Conservation (phyloP, 169 alveolate species). For the Eimeria necatrix region DNA sequence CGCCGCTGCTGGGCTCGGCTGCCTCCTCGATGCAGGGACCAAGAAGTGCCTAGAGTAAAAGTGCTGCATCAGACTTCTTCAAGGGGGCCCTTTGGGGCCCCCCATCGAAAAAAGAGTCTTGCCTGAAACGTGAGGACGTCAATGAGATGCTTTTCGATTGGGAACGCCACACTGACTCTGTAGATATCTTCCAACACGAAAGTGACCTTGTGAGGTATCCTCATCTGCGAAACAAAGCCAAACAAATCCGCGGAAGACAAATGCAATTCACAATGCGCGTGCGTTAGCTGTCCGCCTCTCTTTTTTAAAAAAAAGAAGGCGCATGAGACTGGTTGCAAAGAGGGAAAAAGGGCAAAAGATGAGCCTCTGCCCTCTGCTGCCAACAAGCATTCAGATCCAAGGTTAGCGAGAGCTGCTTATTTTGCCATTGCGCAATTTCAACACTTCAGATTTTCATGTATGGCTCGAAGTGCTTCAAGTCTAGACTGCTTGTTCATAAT, state of each 20-base stretch:
- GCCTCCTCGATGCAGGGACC: background rate
- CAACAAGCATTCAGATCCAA: too few relatives aligned
- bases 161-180: constrained; percentile 81
- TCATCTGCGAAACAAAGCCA: constrained; percentile 67
- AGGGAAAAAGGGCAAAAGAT: too few relatives aligned
- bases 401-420: background rate
- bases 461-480: too few relatives aligned
- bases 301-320: too few relatives aligned
- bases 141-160: constrained; percentile 72
- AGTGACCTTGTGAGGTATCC: constrained; percentile 75
- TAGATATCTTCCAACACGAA: constrained; percentile 72
- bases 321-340: too few relatives aligned
- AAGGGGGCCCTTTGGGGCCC: background rate
- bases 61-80: too few relatives aligned
- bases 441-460: too few relatives aligned
- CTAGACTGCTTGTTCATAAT: too few relatives aligned
- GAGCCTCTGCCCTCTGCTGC: too few relatives aligned
- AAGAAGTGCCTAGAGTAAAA: too few relatives aligned
- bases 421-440: background rate
- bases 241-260: background rate
- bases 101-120: background rate
- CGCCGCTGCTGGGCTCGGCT: background rate
- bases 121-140: constrained; percentile 80
- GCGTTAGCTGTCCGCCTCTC: too few relatives aligned
- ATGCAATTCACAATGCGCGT: too few relatives aligned